Evolutionary conservation across 2,329 filamentous ascomycete genomes (phyloP), one percentile per base, ranked within the genome.

Genomic region (Ophiostoma fasciatum): DNA sequence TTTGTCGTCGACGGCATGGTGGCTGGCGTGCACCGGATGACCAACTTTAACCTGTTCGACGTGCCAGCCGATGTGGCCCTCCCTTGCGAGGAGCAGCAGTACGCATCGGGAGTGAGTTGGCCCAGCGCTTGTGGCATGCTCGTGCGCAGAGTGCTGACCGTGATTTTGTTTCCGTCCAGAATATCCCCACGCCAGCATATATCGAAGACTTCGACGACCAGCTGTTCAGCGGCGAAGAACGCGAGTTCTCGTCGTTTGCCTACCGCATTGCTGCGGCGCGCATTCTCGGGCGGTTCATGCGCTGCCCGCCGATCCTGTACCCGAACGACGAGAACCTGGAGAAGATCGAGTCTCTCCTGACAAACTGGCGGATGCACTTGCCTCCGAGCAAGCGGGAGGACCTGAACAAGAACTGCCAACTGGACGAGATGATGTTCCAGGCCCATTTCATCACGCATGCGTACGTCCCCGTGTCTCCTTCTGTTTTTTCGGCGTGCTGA

Each of bases 381-480:
- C 85, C 87, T 0, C 62, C 68, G 13, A 65, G 65, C 12, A 92
- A 92, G 57, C 66, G 66, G 37, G 71, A 82, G 42, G 65, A 82
- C 13, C 61, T 92, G 36, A 70, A 74, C 40, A 68, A 71, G 42
- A 72, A 78, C 46, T 78, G 82, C 22, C 68, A 74, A 36, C 64
- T 87, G 10, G 87, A 94, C 52, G 83, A 93, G 57, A 79, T 93
- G 69, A 76, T 94, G 56, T 93, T 94, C 58, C 83, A 92, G 53
- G 85, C 82, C 1, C 78, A 82, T 43, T 88, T 92, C 73, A 82
- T 93, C 48, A 68, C 61, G 22, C 60, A 72, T 42, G 67, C 68
- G 63, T 66, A 53, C 48, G 63, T 56, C 2, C n/a, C n/a, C n/a
- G n/a, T n/a, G 9, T n/a, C 9, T 32, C 14, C 22, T 14, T 9